Conservation (phyloP, 179 eudicot genomes). For the Silene coronaria region DNA sequence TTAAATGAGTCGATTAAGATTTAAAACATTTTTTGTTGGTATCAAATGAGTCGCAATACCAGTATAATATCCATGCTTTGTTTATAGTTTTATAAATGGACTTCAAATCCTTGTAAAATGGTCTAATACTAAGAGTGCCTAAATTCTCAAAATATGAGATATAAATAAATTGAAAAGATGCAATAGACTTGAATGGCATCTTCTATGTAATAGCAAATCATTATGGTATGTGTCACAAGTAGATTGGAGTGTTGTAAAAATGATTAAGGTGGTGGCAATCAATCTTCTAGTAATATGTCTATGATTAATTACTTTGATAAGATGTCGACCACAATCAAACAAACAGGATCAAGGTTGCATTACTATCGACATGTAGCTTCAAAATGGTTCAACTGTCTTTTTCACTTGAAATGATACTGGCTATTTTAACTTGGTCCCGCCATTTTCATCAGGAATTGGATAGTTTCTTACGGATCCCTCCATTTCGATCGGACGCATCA, state of each 20-base stretch:
- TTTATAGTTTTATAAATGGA: too few relatives aligned
- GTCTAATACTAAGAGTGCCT: too few relatives aligned
- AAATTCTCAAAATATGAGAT: too few relatives aligned
- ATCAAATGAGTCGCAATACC: too few relatives aligned
- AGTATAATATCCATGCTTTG: too few relatives aligned
- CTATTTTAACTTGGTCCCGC: neutral
- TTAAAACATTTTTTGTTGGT: too few relatives aligned
- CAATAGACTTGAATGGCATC: too few relatives aligned
- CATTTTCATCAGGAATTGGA: neutral
- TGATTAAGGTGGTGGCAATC: conserved; percentile 19
- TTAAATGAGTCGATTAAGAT: too few relatives aligned
- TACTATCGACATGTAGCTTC: neutral
- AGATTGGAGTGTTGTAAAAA: conserved; percentile 15
- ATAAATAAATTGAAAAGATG: too few relatives aligned
- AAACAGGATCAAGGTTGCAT: conserved; percentile 14
- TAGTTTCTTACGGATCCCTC: neutral
- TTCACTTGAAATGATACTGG: conserved; percentile 3
- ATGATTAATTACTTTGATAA: neutral
- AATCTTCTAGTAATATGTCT: conserved; percentile 20
- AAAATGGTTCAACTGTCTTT: conserved; percentile 14
- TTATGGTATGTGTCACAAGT: conserved; percentile 1
- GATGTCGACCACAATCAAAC: conserved; percentile 24
- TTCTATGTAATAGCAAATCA: too few relatives aligned
- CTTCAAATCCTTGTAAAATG: too few relatives aligned
- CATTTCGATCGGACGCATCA: neutral